Conservation (phyloP, 257 asterid species). For the Catharanthus roseus region DNA sequence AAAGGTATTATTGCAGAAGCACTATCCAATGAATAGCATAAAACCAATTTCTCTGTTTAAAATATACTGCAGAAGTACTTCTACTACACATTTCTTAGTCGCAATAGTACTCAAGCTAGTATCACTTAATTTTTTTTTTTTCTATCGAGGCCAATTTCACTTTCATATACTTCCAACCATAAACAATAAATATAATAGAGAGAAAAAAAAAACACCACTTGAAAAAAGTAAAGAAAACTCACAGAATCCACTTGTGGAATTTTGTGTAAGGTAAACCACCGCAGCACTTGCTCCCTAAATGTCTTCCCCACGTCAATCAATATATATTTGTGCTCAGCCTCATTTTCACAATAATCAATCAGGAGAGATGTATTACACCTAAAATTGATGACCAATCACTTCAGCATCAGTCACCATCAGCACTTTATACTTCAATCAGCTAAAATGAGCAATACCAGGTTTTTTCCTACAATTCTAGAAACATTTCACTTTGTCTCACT, state of each 20-base stretch:
- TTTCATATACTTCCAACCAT: no score
- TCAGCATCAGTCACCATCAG: slow-evolving; percentile 21
- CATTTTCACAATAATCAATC: slow-evolving; percentile 60
- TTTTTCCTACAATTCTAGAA: not conserved
- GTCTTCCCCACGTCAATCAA: slow-evolving; percentile 95
- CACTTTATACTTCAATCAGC: not conserved
- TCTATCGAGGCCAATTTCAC: not conserved
- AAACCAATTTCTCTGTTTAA: not conserved
- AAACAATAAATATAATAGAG: not conserved
- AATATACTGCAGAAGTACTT: not conserved
- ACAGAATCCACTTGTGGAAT: slow-evolving; percentile 91
- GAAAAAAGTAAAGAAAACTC: slow-evolving; percentile 33
- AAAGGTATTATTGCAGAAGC: no score
- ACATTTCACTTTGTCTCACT: not conserved
- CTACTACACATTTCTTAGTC: not conserved
- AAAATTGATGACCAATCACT: slow-evolving; percentile 19
- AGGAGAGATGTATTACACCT: slow-evolving; percentile 98
- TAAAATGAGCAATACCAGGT: not conserved
- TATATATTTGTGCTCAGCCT: slow-evolving; percentile 65
- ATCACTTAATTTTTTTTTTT: not conserved
- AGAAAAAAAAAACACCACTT: not conserved
- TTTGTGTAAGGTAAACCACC: slow-evolving; percentile 82
- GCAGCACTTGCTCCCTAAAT: slow-evolving; percentile 90
- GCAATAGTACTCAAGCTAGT: not conserved
- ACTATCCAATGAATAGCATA: not conserved